A percentile compares a stretch with the other conserved stretches of the same genome.
These are phyloP conservation scores for Amanita pallidorosea DNA, from an alignment of 768 basidiomycete genomes.

Conservation along the genomic window DNA sequence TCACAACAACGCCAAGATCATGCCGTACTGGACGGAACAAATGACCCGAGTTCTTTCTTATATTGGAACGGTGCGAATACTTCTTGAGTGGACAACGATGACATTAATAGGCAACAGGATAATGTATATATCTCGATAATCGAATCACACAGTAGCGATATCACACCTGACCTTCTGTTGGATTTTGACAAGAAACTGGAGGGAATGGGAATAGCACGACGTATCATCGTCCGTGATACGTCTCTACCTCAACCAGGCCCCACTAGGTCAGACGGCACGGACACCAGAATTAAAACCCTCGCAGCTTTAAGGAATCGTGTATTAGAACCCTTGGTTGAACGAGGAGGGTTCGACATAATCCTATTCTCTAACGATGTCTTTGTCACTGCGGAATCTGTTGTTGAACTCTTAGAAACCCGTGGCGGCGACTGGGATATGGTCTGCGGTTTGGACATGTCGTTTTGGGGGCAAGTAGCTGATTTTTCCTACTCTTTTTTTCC, in stretches of 20 bases:
- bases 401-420: slow-evolving; percentile 1
- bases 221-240: background rate
- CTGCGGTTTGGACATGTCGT: slow-evolving; percentile 1
- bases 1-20: background rate
- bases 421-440: background rate
- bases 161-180: background rate
- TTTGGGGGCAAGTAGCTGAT: background rate
- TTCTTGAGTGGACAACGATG: background rate
- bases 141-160: background rate
- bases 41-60: background rate
- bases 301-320: background rate
- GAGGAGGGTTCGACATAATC: slow-evolving; percentile 2
- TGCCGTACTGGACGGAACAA: background rate
- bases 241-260: background rate
- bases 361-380: slow-evolving; percentile 1
- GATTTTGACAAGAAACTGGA: background rate
- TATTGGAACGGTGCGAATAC: background rate
- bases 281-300: background rate
- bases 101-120: background rate
- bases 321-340: background rate
- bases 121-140: background rate
- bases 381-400: background rate
- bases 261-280: background rate
- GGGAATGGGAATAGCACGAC: background rate
- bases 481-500: background rate